A percentile compares a stretch with the other conserved stretches of the same genome.
Evolutionary conservation across 179 eudicot genomes (phyloP).

Genomic region (Beta macrorhiza): DNA sequence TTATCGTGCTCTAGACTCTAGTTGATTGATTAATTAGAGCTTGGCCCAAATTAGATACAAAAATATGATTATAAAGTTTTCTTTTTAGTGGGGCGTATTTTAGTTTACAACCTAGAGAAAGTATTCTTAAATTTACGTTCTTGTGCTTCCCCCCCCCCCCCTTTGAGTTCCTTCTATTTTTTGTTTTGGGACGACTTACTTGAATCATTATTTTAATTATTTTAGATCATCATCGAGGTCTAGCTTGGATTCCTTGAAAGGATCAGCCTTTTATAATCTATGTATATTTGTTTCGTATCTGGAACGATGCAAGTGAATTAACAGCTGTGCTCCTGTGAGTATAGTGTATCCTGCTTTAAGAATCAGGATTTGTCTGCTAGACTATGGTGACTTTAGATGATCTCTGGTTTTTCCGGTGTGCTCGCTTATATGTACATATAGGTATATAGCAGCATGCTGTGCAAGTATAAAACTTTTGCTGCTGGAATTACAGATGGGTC

Average conservation of each 20-base stretch:
- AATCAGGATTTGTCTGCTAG: neutral
- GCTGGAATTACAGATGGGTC: conserved; percentile 7
- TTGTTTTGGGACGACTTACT: neutral
- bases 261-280: neutral
- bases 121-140: neutral
- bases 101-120: neutral
- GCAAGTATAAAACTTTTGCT: neutral
- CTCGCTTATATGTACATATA: no score
- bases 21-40: neutral
- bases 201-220: neutral
- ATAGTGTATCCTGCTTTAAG: neutral
- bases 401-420: neutral
- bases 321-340: neutral
- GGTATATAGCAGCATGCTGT: neutral
- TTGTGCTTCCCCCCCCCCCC: neutral
- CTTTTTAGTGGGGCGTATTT: neutral
- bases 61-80: neutral
- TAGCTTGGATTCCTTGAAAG: neutral
- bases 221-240: neutral
- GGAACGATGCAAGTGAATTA: neutral
- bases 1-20: neutral
- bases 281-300: neutral
- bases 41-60: neutral
- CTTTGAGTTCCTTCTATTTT: no score
- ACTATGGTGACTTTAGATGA: neutral